Base-by-base conservation (phyloP, 352 stramenopile species). In the Pythium sp. region DNA sequence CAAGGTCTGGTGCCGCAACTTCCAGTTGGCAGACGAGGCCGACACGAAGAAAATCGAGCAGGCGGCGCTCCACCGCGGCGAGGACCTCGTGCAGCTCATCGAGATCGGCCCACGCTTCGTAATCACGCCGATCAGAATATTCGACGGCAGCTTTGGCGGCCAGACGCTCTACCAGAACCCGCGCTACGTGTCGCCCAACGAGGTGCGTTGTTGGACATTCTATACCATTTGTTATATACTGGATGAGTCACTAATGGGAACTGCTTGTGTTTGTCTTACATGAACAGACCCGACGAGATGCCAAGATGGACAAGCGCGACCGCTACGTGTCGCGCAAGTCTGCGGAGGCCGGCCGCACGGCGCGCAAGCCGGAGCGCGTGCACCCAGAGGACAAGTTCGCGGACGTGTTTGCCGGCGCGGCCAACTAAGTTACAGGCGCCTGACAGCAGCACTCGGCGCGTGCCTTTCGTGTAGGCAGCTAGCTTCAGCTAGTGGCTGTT, bases 41-140 rank as follows among this genome's bases (percentile, higher is more conserved):
- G 88, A 94, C 70, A 97, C 82, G 59, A 98, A 98, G 80, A 99
- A 98, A 80, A 69, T 95, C 28, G 74, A 97, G 70, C 51, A 92
- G 81, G 79, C 79, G 43, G 83, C 91, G 66, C 72, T 93, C n/a
- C 84, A 96, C 71, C 83, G 84, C 38, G 88, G 88, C 65, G 88
- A 96, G 65, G 88, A 96, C 65, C 83, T 94, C 30, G 97, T 98
- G 65, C 96, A 98, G 69, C 86, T 99, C 1, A 98, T 99, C 53
- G 98, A 99, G 84, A 99, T 99, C 67, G 98, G 98, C 41, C 98
- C 98, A 24, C 91, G 98, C 53, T 99, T 99, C 80, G 97, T 99
- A 56, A 89, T 99, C 51, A 97, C 98, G 63, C 97, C 97, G 15
- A 99, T 99, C 70, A 89, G 98, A 51, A 98, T 99, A 71, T 99